Percentiles rank a stretch among this genome's conserved stretches.
Evolutionary conservation across 805 yeast genomes (phyloP).

Genomic region (Candida ponderosae): DNA sequence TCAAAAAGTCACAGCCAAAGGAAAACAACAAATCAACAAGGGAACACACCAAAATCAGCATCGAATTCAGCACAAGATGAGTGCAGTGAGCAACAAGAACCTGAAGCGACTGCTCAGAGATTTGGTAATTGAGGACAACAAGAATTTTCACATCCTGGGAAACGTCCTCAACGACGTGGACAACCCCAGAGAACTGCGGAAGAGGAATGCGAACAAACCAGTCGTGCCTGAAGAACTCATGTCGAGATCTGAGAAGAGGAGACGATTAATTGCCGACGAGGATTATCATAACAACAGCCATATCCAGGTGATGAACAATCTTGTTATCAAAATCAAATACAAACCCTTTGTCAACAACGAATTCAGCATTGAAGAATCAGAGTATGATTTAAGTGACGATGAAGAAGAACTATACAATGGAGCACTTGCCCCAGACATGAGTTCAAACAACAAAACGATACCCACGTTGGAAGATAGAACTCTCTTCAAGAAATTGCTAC

Average conservation of each 20-base stretch:
- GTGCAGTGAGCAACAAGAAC: too few species aligned
- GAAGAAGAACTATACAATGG: conserved; percentile 64
- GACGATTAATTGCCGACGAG: conserved; percentile 10
- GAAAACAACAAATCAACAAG: too few species aligned
- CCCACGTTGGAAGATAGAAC: conserved; percentile 48
- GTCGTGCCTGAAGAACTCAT: conserved; percentile 13
- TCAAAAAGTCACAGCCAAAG: too few species aligned
- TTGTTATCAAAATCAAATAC: background rate
- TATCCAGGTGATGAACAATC: background rate
- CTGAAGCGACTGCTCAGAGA: conserved; percentile 11
- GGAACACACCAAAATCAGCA: too few species aligned
- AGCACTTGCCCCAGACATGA: conserved; percentile 48
- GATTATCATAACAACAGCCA: background rate
- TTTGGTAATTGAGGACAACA: conserved; percentile 17
- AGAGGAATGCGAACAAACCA: conserved; percentile 19
- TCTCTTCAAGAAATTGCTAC: conserved; percentile 34
- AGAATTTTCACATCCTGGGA: conserved; percentile 14
- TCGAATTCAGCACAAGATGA: too few species aligned
- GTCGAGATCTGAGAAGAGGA: conserved; percentile 11
- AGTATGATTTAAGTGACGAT: conserved; percentile 14
- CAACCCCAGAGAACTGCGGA: conserved; percentile 1
- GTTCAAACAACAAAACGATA: conserved; percentile 49
- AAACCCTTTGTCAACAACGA: conserved; percentile 16
- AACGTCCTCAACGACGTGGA: conserved; percentile 3
- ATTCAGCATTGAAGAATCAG: conserved; percentile 15